These are phyloP conservation scores for Melanogaster broomeanus DNA, from an alignment of 768 basidiomycete species.

Conservation along the genomic window DNA sequence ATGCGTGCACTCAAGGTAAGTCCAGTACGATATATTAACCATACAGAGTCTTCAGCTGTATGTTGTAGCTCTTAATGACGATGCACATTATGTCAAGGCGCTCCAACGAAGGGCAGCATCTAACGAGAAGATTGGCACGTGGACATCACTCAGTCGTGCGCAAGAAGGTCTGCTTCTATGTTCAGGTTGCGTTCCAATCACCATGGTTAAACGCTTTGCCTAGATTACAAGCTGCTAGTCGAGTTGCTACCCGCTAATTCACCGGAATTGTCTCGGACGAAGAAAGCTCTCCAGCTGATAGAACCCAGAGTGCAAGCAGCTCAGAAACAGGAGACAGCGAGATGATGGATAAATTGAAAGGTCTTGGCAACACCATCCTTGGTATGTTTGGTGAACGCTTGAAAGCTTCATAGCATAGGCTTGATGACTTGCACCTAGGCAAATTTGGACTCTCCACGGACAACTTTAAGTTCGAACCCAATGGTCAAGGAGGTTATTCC, in stretches of 20 bases:
- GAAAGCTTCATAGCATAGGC: neutral
- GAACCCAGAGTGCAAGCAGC: slow-evolving; percentile 72
- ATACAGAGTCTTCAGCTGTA: slow-evolving; percentile 2
- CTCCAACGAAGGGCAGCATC: slow-evolving; percentile 86
- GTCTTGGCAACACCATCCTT: slow-evolving; percentile 85
- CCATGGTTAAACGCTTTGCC: neutral
- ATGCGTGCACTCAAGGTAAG: slow-evolving; percentile 77
- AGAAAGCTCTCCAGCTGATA: slow-evolving; percentile 51
- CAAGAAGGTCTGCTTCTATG: slow-evolving; percentile 68
- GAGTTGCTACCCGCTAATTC: slow-evolving; percentile 60
- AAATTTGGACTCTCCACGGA: slow-evolving; percentile 94
- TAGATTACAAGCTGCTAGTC: slow-evolving; percentile 81
- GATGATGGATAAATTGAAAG: slow-evolving; percentile 92
- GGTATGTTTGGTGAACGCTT: slow-evolving; percentile 47
- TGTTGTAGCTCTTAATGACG: slow-evolving; percentile 76
- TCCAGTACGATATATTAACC: neutral
- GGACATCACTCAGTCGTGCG: slow-evolving; percentile 80
- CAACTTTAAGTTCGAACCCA: slow-evolving; percentile 95
- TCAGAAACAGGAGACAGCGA: slow-evolving; percentile 84
- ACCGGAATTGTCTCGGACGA: slow-evolving; percentile 48
- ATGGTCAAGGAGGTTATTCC: slow-evolving; percentile 94
- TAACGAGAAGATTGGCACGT: slow-evolving; percentile 78
- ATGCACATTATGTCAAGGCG: slow-evolving; percentile 84
- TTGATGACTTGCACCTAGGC: slow-evolving; percentile 43
- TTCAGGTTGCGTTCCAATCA: neutral